A percentile compares a stretch with the other conserved stretches of the same genome.
phyloP scores from a whole-genome alignment of 805 yeast species.

The Metschnikowia shivogae region DNA sequence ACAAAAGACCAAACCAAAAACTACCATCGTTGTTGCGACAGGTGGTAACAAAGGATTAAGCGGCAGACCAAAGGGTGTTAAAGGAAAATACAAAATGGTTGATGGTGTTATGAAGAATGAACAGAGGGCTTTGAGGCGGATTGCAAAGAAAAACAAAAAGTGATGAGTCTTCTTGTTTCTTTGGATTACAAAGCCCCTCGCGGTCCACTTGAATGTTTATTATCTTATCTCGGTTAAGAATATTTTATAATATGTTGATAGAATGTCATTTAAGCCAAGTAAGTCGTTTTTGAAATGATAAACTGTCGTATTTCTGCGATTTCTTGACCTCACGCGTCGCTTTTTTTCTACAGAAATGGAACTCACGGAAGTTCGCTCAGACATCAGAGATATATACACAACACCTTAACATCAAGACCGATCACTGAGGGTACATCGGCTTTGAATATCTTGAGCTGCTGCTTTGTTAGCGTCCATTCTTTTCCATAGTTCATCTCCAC shows the following conservation, averaged over 20 bases:
- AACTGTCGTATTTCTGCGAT: neutral
- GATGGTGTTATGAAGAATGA: constrained; percentile 98
- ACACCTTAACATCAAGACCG: neutral
- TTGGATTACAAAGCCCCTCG: no score
- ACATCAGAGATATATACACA: no score
- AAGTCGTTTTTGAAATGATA: no score
- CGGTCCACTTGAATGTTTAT: no score
- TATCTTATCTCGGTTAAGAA: no score
- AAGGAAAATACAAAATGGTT: constrained; percentile 98
- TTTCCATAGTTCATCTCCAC: neutral
- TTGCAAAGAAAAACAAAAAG: constrained; percentile 79
- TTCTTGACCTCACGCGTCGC: constrained; percentile 1
- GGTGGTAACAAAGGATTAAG: constrained; percentile 81
- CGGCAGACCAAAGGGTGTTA: constrained; percentile 96
- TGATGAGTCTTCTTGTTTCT: neutral
- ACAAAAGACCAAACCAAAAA: constrained; percentile 72
- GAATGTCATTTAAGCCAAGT: no score
- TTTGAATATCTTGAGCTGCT: neutral
- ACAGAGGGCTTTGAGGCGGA: constrained; percentile 86
- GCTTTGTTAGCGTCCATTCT: constrained; percentile 3
- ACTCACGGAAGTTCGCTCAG: neutral
- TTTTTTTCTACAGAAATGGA: constrained; percentile 1
- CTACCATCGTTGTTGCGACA: constrained; percentile 81
- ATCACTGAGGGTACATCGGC: neutral
- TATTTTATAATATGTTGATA: no score